Conservation (phyloP, 768 basidiomycete genomes). For the Boletellus sp. region DNA sequence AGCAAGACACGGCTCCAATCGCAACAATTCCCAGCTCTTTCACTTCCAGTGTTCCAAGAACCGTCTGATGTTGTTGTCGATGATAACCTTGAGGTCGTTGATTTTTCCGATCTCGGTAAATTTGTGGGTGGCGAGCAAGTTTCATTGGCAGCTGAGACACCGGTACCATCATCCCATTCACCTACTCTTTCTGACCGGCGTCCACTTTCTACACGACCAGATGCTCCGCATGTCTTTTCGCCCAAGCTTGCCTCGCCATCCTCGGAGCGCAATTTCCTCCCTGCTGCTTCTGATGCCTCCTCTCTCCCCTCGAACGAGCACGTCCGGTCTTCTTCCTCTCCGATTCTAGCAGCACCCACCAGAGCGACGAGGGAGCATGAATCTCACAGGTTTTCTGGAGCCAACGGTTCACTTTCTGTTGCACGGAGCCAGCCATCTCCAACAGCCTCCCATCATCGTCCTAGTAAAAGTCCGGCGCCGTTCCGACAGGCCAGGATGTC, state of each 20-base stretch:
- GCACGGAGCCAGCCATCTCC: slow-evolving; percentile 17
- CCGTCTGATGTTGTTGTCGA: slow-evolving; percentile 43
- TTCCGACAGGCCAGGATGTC: slow-evolving; percentile 61
- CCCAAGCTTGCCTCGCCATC: slow-evolving; percentile 34
- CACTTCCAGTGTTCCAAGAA: slow-evolving; percentile 33
- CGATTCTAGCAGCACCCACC: not conserved
- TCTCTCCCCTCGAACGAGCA: slow-evolving; percentile 7
- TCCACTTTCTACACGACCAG: slow-evolving; percentile 42
- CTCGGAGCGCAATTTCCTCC: slow-evolving; percentile 15
- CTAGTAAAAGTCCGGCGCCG: slow-evolving; percentile 20
- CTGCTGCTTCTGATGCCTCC: slow-evolving; percentile 16
- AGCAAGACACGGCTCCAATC: slow-evolving; percentile 37
- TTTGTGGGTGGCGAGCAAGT: slow-evolving; percentile 47
- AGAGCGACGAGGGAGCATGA: slow-evolving; percentile 20
- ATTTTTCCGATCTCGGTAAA: slow-evolving; percentile 73
- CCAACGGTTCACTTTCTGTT: slow-evolving; percentile 17
- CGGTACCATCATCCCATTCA: slow-evolving; percentile 20
- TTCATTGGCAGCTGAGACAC: slow-evolving; percentile 2
- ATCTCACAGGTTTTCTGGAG: slow-evolving; percentile 13
- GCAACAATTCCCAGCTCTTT: slow-evolving; percentile 30
- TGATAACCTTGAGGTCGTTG: slow-evolving; percentile 74
- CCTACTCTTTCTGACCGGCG: slow-evolving; percentile 16
- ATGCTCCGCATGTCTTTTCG: slow-evolving; percentile 41
- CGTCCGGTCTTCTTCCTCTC: not conserved
- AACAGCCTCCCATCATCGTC: slow-evolving; percentile 20